Evolutionary conservation across 345 rosid species (phyloP).

Genomic region (Rhodomyrtus tomentosa): DNA sequence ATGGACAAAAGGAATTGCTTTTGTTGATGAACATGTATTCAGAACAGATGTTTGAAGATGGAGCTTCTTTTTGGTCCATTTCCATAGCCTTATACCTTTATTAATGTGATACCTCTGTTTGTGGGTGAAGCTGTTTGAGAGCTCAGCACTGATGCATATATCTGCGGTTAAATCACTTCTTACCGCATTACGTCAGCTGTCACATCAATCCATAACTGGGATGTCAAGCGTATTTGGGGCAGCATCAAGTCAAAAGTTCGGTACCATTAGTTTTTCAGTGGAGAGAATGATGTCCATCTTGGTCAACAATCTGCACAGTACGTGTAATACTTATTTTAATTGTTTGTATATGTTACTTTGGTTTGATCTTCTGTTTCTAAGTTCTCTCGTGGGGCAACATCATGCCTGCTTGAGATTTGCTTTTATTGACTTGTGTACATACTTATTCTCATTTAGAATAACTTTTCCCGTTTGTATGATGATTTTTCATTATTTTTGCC

Average conservation of each 20-base stretch:
- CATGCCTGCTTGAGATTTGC: neutral
- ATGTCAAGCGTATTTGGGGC: constrained; percentile 62
- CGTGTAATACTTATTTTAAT: constrained; percentile 15
- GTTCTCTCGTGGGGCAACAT: neutral
- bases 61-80: neutral
- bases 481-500: neutral
- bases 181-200: constrained; percentile 71
- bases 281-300: constrained; percentile 93
- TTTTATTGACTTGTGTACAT: neutral
- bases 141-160: constrained; percentile 94
- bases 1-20: neutral
- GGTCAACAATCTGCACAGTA: constrained; percentile 92
- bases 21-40: neutral
- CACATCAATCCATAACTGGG: constrained; percentile 76
- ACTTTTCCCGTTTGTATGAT: neutral
- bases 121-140: constrained; percentile 74
- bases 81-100: constrained; percentile 2
- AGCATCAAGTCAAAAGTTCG: constrained; percentile 60
- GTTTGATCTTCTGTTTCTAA: neutral
- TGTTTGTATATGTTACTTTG: neutral
- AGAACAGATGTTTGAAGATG: neutral
- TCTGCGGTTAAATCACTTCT: constrained; percentile 97
- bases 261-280: constrained; percentile 78
- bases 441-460: neutral
- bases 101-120: constrained; percentile 24